phyloP scores from a whole-genome alignment of 2,329 filamentous ascomycete genomes.

The Dothideomycetes sp. region DNA sequence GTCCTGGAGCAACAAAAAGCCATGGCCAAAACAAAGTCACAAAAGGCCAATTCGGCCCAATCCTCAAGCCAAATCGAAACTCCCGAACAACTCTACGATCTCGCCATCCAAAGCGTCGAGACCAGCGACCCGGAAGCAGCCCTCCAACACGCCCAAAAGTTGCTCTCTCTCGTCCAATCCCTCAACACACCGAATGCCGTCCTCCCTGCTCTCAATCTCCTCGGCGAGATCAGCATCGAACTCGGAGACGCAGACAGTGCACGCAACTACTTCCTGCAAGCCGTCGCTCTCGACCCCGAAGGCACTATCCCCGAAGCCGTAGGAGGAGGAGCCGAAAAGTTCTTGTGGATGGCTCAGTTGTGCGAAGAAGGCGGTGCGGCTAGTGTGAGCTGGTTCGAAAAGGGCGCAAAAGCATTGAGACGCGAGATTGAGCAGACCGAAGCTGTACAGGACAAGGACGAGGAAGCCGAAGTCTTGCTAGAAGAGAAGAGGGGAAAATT shows the following conservation, averaged over 20 bases:
- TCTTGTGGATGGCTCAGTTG: slow-evolving; percentile 87
- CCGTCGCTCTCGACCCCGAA: slow-evolving; percentile 66
- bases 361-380: slow-evolving; percentile 54
- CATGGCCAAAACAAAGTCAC: slow-evolving; percentile 47
- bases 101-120: slow-evolving; percentile 49
- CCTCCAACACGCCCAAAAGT: slow-evolving; percentile 45
- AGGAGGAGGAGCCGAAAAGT: slow-evolving; percentile 86
- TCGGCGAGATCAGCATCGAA: slow-evolving; percentile 76
- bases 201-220: slow-evolving; percentile 61
- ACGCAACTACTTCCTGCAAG: slow-evolving; percentile 59
- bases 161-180: slow-evolving; percentile 39
- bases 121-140: slow-evolving; percentile 51
- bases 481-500: slow-evolving; percentile 73
- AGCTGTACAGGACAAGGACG: slow-evolving; percentile 31
- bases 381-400: slow-evolving; percentile 54
- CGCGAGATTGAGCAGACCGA: slow-evolving; percentile 59
- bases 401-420: slow-evolving; percentile 63
- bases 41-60: slow-evolving; percentile 29
- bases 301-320: slow-evolving; percentile 60
- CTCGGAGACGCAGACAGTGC: slow-evolving; percentile 72
- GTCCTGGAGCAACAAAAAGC: too few relatives aligned
- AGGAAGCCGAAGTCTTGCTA: slow-evolving; percentile 27
- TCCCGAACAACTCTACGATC: slow-evolving; percentile 46
- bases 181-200: slow-evolving; percentile 26
- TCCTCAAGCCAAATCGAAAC: slow-evolving; percentile 29